phyloP scores from a whole-genome alignment of 768 basidiomycete species.

The Rhizopogon vinicolor region DNA sequence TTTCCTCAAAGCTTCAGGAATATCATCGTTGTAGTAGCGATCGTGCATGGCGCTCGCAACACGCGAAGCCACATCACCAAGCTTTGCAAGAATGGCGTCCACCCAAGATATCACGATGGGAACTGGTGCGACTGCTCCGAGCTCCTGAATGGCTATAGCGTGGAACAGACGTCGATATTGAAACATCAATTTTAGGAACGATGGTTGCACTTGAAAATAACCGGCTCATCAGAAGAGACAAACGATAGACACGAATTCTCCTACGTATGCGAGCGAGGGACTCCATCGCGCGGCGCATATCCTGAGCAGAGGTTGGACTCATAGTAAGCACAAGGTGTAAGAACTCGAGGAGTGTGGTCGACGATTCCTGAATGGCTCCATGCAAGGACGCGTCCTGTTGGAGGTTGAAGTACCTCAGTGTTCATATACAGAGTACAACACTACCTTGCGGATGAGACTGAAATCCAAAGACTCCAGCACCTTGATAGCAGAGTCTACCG shows the following conservation, averaged over 20 bases:
- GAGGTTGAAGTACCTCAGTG: slow-evolving; percentile 6
- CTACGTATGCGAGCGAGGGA: slow-evolving; percentile 16
- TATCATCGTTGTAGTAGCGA: slow-evolving; percentile 7
- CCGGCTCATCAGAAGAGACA: slow-evolving; percentile 1
- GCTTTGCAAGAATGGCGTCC: slow-evolving; percentile 52
- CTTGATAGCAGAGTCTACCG: slow-evolving; percentile 19
- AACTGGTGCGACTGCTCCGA: slow-evolving; percentile 16
- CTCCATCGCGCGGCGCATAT: slow-evolving; percentile 6
- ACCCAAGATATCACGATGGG: slow-evolving; percentile 56
- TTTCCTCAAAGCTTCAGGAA: slow-evolving; percentile 25
- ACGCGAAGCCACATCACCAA: slow-evolving; percentile 36
- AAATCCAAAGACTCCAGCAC: slow-evolving; percentile 25
- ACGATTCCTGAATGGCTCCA: slow-evolving; percentile 29
- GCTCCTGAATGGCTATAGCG: slow-evolving; percentile 32
- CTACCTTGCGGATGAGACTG: slow-evolving; percentile 23
- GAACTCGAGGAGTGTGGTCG: slow-evolving; percentile 26
- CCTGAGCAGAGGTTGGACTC: slow-evolving; percentile 1
- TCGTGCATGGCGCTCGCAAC: slow-evolving; percentile 23
- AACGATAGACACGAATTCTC: slow-evolving; percentile 1
- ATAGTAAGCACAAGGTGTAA: slow-evolving; percentile 20
- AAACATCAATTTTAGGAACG: slow-evolving; percentile 40
- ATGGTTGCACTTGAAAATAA: slow-evolving; percentile 24
- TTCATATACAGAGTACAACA: background rate
- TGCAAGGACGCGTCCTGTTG: slow-evolving; percentile 30
- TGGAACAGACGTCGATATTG: slow-evolving; percentile 47